These are phyloP conservation scores for Leccinum pellstonianum DNA, from an alignment of 768 basidiomycete species.

Conservation along the genomic window DNA sequence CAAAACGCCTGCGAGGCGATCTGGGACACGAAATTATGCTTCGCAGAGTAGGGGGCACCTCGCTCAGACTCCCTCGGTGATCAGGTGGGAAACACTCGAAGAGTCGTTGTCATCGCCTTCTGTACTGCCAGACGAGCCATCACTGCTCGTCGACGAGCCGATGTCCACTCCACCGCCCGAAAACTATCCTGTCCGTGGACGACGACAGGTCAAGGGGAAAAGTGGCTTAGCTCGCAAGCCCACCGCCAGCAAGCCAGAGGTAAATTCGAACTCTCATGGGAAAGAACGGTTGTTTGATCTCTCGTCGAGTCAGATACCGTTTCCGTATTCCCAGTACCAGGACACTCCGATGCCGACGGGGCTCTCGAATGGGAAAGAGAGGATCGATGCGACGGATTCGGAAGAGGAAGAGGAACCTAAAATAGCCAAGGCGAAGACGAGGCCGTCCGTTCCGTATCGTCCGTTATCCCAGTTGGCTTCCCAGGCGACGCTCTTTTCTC, in stretches of 20 bases:
- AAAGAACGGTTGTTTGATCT: slow-evolving; percentile 46
- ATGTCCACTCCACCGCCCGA: slow-evolving; percentile 28
- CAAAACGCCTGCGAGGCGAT: slow-evolving; percentile 15
- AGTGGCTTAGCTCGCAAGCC: neutral
- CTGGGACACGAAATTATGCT: too few species aligned
- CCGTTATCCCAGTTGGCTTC: slow-evolving; percentile 53
- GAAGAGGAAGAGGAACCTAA: slow-evolving; percentile 17
- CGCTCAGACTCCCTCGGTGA: slow-evolving; percentile 14
- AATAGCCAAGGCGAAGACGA: slow-evolving; percentile 21
- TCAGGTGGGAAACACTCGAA: slow-evolving; percentile 33
- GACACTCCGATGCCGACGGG: slow-evolving; percentile 6
- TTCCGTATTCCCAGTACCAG: slow-evolving; percentile 52
- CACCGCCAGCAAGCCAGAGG: neutral
- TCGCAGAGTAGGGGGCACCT: neutral
- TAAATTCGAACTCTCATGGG: neutral
- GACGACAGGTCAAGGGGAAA: slow-evolving; percentile 14
- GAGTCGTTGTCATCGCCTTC: slow-evolving; percentile 28
- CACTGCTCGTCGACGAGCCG: slow-evolving; percentile 32
- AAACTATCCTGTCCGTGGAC: neutral
- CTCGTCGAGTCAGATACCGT: slow-evolving; percentile 50
- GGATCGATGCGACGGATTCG: slow-evolving; percentile 30
- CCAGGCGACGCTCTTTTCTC: slow-evolving; percentile 32
- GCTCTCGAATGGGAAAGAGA: slow-evolving; percentile 35
- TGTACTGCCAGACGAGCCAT: slow-evolving; percentile 30
- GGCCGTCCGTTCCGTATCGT: slow-evolving; percentile 34